These are phyloP conservation scores for Pestalotiopsis fici DNA, from an alignment of 2,329 filamentous ascomycete species.

Conservation along the genomic window DNA sequence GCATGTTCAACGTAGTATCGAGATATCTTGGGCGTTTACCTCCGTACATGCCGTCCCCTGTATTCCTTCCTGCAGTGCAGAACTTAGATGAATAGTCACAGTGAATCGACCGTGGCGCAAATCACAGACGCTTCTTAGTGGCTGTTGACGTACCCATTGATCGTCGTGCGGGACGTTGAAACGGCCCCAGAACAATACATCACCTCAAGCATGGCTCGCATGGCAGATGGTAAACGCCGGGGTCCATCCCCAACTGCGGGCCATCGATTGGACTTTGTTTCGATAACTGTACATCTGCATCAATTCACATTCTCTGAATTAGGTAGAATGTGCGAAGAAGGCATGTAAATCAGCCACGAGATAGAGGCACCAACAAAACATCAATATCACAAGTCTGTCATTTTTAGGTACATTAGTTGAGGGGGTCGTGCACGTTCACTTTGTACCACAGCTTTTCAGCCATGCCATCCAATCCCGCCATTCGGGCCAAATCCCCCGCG, in stretches of 20 bases:
- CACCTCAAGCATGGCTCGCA: too few species aligned
- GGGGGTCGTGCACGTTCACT: background rate
- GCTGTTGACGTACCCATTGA: background rate
- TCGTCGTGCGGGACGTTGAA: background rate
- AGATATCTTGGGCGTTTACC: too few species aligned
- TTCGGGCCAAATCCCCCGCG: background rate
- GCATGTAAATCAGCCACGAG: background rate
- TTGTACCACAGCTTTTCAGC: background rate
- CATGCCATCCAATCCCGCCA: background rate
- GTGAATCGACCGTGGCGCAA: background rate
- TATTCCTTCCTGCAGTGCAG: background rate
- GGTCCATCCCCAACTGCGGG: background rate
- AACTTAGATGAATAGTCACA: background rate
- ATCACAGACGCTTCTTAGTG: background rate
- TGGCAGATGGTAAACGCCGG: background rate
- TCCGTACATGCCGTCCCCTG: too few species aligned
- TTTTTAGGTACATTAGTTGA: too few species aligned
- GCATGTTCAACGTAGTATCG: too few species aligned
- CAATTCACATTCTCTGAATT: background rate
- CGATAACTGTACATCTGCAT: background rate
- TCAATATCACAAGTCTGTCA: background rate
- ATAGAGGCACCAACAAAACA: background rate
- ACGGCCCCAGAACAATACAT: background rate
- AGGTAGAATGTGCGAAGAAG: background rate
- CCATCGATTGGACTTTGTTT: background rate